Evolutionary conservation across 345 rosid species (phyloP), one percentile per base, ranked within the genome.

Genomic region (Gossypium mustelinum): DNA sequence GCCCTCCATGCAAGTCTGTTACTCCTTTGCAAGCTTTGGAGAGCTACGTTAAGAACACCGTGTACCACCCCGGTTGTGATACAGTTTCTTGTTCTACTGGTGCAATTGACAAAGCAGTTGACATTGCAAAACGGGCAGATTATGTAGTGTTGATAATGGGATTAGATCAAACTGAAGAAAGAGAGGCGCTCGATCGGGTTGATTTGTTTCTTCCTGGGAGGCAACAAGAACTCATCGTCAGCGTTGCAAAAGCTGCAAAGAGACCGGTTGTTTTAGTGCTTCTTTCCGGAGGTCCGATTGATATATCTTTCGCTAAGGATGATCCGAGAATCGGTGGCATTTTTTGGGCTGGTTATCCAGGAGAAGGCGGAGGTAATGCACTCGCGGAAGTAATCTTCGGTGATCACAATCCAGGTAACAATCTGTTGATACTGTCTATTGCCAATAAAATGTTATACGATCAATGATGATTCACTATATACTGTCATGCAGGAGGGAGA

Each of bases 271-370:
- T 87, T 74, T 80, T 94, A 17, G 94, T 94, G 70, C 84, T 94
- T n/a, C 79, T 94, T 11, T 82, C 86, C 50, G 97, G 97, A 22
- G 98, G 98, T 74, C 97, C 98, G 0, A 85, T 94, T 1, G 98
- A 94, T 75, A n/a, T 92, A 39, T 83, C 90, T 3, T 91, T 91
- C 44, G 95, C 98, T 56, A 84, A 75, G 68, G 10, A 80, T 14
- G 86, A 86, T 54, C 54, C 58, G 9, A 87, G 86, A 16, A 87
- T 94, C 14, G 97, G 95, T 65, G 81, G 92, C 80, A 91, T 94
- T 63, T 61, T 94, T 56, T 94, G 98, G 98, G 98, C 94, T 62
- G 98, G 98, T 79, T 94, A 92, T 85, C 98, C 98, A 0, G 98
- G 98, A 45, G 89, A 94, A 84, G 93, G 83, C 7, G 98, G 98